Evolutionary conservation across 257 asterid genomes (phyloP), one percentile per base, ranked within the genome.

Genomic region (Gentiana dahurica): DNA sequence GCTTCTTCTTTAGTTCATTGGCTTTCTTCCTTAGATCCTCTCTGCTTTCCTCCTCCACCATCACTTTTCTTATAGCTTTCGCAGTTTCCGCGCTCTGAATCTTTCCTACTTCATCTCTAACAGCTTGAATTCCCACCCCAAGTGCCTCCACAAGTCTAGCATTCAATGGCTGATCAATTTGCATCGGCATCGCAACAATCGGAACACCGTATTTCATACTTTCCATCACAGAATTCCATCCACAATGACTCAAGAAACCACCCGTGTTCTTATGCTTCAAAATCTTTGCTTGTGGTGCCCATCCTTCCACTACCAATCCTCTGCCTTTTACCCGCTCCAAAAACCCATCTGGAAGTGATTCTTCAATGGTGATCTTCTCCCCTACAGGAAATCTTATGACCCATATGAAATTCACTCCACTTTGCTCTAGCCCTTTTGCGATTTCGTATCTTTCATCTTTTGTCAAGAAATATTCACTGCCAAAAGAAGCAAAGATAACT

Each of bases 221-320:
- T 36, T 88, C 82, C 75, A 81, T 72, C 65, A 82, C 78, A 2
- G 88, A 80, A 58, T 76, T 72, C 93, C 93, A 82, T 24, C 93
- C 87, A 9, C 88, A 85, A 8, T 85, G 83, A 44, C 82, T 82
- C 71, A 82, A 5, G 13, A 85, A 85, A 15, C 79, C 93, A 0
- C 90, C 94, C 0, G 77, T 61, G 39, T 78, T 82, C 2, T 61
- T 36, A 51, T 81, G 88, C 2, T 59, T 49, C 12, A 88, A 52
- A 2, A 85, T 82, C 62, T 46, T 64, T 53, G 59, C 56, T 64
- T 77, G 95, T 10, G 90, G 81, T 3, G 80, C 94, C 90, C 88
- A 77, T 4, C 66, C 68, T 54, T 73, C 80, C 60, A 82, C 51
- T 55, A 82, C 68, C 72, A 68, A 51, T 34, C 79, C 95, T 53